Conservation (phyloP, 805 yeast species). For the Priceomyces medius region DNA sequence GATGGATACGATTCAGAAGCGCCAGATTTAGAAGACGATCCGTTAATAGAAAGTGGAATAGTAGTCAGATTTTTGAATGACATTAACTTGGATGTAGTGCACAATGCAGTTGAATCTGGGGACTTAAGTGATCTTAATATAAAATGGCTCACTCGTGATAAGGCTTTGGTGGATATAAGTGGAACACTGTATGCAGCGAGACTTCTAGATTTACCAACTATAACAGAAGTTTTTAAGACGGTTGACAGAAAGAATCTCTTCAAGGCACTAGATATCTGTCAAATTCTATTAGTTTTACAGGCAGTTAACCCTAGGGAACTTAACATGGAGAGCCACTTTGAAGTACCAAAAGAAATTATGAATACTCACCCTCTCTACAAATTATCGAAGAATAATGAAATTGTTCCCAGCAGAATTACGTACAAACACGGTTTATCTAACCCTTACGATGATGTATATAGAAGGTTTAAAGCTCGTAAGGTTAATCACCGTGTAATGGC, state of each 20-base stretch:
- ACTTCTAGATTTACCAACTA: constrained; percentile 84
- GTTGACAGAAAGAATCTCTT: constrained; percentile 85
- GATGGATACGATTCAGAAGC: constrained; percentile 98
- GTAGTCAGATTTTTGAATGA: constrained; percentile 73
- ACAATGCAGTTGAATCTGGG: constrained; percentile 73
- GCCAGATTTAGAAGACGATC: constrained; percentile 94
- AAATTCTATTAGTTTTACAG: constrained; percentile 75
- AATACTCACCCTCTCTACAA: constrained; percentile 42
- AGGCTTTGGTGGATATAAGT: constrained; percentile 73
- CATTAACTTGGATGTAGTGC: constrained; percentile 66
- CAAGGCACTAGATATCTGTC: constrained; percentile 83
- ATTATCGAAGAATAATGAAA: constrained; percentile 34
- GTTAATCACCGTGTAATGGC: constrained; percentile 71
- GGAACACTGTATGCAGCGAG: constrained; percentile 76
- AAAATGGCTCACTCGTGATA: constrained; percentile 78
- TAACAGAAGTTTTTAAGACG: constrained; percentile 84
- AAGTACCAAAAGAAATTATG: constrained; percentile 33
- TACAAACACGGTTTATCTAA: constrained; percentile 81
- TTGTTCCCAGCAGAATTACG: constrained; percentile 45
- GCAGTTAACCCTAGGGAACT: constrained; percentile 40
- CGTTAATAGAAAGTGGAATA: constrained; percentile 83
- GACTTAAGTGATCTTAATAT: constrained; percentile 71
- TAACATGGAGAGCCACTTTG: constrained; percentile 48
- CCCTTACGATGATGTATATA: constrained; percentile 69
- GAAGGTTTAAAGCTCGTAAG: constrained; percentile 69